Base-by-base conservation (phyloP, 2,329 filamentous ascomycete genomes). In the Neoarthrinium moseri region DNA sequence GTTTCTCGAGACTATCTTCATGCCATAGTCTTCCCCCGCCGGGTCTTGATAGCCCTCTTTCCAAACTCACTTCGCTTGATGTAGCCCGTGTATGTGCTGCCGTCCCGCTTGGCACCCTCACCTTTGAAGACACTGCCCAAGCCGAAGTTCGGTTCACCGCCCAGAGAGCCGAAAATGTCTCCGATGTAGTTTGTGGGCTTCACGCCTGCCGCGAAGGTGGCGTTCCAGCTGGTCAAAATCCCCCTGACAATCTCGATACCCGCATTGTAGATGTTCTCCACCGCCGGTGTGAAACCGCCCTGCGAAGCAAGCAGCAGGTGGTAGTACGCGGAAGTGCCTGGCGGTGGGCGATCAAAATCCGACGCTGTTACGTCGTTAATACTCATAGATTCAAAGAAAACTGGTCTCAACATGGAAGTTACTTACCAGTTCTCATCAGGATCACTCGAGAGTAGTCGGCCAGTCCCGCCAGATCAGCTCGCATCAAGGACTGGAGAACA, bases 331-430 rank as follows among this genome's bases (percentile, higher is more conserved):
- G 74, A 71, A 6, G 78, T 62, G 10, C 75, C 78, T 1, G 78
- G 76, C 20, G 80, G 84, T 0, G 83, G 83, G 5, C 86, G 78
- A 60, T 89, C 86, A 58, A 89, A 89, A 66, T 89, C 81, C 8
- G 82, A 85, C 1, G 77, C 83, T 57, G 37, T 30, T 2, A 26
- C 17, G 26, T 18, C 13, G 21, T 20, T 40, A n/a, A 39, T 32
- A 27, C 7, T 15, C 18, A 40, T 12, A 26, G 20, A 21, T 29
- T 6, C 4, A 22, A 12, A 35, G 40, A 43, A 44, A 21, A 23
- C 40, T 35, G n/a, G 33, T 20, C 6, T 8, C 15, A 21, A n/a
- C n/a, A 13, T 22, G 33, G 2, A 23, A 15, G 21, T 22, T 10
- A 48, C 62, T 50, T 51, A 73, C 73, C 75, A 1, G 83, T 82